A percentile compares a stretch with the other conserved stretches of the same genome.
These are phyloP conservation scores for Fusarium sp. DNA, from an alignment of 2,329 filamentous ascomycete species.

Conservation along the genomic window DNA sequence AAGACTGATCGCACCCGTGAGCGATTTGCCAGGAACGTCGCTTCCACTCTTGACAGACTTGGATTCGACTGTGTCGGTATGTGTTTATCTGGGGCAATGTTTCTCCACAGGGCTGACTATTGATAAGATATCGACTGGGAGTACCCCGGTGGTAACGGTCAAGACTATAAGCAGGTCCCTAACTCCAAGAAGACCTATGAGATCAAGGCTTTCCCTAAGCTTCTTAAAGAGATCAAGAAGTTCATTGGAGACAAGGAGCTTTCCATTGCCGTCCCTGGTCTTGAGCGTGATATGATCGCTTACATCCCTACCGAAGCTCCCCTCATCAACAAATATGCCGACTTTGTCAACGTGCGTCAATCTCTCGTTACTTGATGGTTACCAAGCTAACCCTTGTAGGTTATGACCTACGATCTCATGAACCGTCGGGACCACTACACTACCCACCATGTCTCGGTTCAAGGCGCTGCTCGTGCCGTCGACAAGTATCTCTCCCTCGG, in stretches of 20 bases:
- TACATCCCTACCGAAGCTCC: conserved; percentile 68
- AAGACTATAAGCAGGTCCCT: conserved; percentile 72
- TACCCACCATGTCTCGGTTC: conserved; percentile 71
- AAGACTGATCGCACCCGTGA: conserved; percentile 59
- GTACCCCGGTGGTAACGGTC: conserved; percentile 70
- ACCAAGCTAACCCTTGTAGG: conserved; percentile 36
- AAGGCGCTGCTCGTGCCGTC: conserved; percentile 64
- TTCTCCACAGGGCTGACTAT: not conserved
- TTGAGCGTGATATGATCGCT: conserved; percentile 73
- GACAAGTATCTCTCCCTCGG: conserved; percentile 70
- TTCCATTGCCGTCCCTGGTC: conserved; percentile 74
- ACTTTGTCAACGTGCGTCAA: conserved; percentile 68
- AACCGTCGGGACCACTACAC: conserved; percentile 76
- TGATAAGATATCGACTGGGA: conserved; percentile 74
- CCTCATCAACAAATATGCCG: conserved; percentile 67
- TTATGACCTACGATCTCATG: conserved; percentile 80
- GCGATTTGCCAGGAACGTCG: conserved; percentile 68
- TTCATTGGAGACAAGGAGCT: conserved; percentile 70
- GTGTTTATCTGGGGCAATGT: conserved; percentile 17
- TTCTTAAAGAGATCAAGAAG: conserved; percentile 67
- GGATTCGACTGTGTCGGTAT: conserved; percentile 70
- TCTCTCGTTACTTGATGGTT: rapidly evolving
- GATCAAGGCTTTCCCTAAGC: conserved; percentile 69
- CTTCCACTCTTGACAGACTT: conserved; percentile 61
- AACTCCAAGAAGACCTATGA: conserved; percentile 70